phyloP scores from a whole-genome alignment of 176 grass and related monocot species.

The Tuctoria greenei region DNA sequence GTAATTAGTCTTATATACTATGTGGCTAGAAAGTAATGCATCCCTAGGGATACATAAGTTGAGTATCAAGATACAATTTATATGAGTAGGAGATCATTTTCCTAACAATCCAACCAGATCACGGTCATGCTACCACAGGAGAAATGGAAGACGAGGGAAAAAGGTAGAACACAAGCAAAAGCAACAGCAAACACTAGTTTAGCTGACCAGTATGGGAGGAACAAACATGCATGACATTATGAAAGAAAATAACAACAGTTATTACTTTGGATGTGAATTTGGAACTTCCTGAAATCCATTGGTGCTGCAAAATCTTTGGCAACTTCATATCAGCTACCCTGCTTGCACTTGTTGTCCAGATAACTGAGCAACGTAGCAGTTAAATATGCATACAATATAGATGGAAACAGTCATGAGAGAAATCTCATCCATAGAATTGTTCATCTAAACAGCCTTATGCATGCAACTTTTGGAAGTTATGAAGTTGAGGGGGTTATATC shows the following conservation, averaged over 20 bases:
- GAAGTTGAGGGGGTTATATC: not conserved
- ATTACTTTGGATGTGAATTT: constrained; percentile 56
- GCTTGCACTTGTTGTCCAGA: constrained; percentile 40
- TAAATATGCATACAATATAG: not conserved
- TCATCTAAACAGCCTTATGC: not conserved
- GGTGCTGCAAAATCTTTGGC: constrained; percentile 74
- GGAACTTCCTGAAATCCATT: constrained; percentile 64
- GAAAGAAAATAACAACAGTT: not conserved
- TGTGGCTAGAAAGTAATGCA: not conserved
- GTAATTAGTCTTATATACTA: not conserved
- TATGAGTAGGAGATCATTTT: not conserved
- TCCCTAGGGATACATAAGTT: constrained; percentile 7
- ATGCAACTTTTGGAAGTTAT: not conserved
- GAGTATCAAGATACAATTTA: not conserved
- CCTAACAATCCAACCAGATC: not conserved
- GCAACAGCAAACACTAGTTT: constrained; percentile 38
- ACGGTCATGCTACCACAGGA: not conserved
- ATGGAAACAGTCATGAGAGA: constrained; percentile 1
- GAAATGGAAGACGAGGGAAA: constrained; percentile 7
- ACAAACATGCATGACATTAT: constrained; percentile 39
- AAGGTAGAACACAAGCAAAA: not conserved
- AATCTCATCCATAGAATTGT: not conserved
- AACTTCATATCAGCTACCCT: constrained; percentile 64
- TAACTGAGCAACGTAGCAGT: not conserved
- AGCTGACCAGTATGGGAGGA: constrained; percentile 48